Evolutionary conservation across 1,284 basidiomycete genomes (phyloP), one percentile per base, ranked within the genome.

Genomic region (Trichosporon ovoides): DNA sequence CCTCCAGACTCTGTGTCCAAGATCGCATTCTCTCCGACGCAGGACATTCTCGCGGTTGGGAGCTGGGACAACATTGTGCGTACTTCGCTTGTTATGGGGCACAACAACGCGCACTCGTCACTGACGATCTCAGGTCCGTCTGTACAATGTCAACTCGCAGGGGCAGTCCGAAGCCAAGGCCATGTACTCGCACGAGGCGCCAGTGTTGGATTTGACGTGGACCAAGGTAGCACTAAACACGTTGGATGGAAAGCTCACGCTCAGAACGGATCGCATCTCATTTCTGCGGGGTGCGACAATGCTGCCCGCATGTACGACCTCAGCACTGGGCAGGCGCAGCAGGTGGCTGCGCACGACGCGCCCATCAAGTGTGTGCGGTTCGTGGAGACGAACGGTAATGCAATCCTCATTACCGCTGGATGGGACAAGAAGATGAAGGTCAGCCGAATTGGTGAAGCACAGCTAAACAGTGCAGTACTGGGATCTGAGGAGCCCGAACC

Each of bases 401-500:
- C 36, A 5, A 83, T 91, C 57, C 80, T 92, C 36, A 87, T 85
- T 14, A 94, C 91, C 0, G 91, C 89, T 1, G 88, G 88, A 55
- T 96, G 91, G 91, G 92, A 96, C 74, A 91, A 91, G 78, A 89
- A 87, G 13, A 73, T 94, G 67, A 92, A 91, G 82, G 88, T 90
- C 55, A 36, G 77, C 62, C 7, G 7, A 20, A 10, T 11, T 14
- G 48, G 7, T 14, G 16, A 6, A 3, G 28, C 16, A 10, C 22
- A 24, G 38, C 55, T 59, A 3, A n/a, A 62, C 53, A 28, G 11
- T 4, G 3, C 68, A 95, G 90, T 96, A 95, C 72, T 97, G 94
- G 93, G 90, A 96, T 77, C 75, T 92, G 61, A 83, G 89, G 53
- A 81, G 83, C 9, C 79, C 87, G 10, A 83, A 78, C 53, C 88